These are phyloP conservation scores for Fusarium sp. DNA, from an alignment of 2,329 filamentous ascomycete species.

Conservation along the genomic window DNA sequence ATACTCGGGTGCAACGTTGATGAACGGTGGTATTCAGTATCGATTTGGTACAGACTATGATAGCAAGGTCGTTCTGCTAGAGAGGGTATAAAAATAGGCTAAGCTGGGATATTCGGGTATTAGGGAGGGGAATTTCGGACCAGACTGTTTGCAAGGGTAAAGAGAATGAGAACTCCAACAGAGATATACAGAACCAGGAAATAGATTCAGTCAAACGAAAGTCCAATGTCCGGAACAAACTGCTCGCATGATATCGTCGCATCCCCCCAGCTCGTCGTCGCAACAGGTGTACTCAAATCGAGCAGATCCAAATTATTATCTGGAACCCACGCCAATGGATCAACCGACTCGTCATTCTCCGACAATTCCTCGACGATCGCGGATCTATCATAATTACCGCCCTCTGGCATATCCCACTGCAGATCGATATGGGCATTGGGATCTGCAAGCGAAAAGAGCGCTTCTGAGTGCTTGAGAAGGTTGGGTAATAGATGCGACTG, in stretches of 20 bases:
- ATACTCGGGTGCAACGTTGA: slow-evolving; percentile 68
- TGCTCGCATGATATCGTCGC: neutral
- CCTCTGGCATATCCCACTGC: neutral
- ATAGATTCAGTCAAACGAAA: slow-evolving; percentile 2
- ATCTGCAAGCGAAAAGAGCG: slow-evolving; percentile 15
- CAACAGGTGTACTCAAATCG: slow-evolving; percentile 23
- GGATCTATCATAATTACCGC: neutral
- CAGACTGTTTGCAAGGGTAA: too few relatives aligned
- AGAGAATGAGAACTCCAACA: too few relatives aligned
- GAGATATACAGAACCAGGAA: neutral
- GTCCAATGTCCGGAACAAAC: neutral
- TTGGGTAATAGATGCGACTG: slow-evolving; percentile 45
- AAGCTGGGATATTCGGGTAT: neutral
- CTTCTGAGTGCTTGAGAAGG: slow-evolving; percentile 42
- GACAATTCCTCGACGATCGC: slow-evolving; percentile 25
- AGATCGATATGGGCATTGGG: slow-evolving; percentile 27
- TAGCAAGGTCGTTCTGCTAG: slow-evolving; percentile 66
- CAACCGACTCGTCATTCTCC: neutral
- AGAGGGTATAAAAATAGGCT: slow-evolving; percentile 48
- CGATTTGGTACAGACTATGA: slow-evolving; percentile 64
- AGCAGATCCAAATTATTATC: slow-evolving; percentile 13
- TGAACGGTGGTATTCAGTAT: slow-evolving; percentile 70
- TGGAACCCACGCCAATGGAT: slow-evolving; percentile 1
- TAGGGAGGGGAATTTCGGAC: too few relatives aligned
- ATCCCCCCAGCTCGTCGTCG: slow-evolving; percentile 13